Conservation (phyloP, 1,284 basidiomycete species). For the Ceratobasidium sp. region DNA sequence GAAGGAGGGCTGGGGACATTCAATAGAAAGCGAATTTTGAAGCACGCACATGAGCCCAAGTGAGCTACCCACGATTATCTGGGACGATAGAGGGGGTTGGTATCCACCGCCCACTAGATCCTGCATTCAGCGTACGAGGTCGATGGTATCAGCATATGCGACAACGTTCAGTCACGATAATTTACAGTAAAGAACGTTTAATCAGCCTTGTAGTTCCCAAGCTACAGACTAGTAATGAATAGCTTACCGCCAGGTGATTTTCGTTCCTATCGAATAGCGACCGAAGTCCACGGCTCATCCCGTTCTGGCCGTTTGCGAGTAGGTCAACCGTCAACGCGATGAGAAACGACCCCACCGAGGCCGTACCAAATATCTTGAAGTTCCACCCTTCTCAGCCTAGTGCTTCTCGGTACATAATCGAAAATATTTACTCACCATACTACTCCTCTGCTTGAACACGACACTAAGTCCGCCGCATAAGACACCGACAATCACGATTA, state of each 20-base stretch:
- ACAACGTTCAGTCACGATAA: background rate
- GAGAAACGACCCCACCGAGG: conserved; percentile 33
- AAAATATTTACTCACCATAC: conserved; percentile 19
- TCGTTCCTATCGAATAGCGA: conserved; percentile 42
- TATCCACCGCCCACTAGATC: conserved; percentile 41
- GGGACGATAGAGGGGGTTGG: conserved; percentile 37
- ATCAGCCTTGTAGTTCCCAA: background rate
- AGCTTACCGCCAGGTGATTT: conserved; percentile 40
- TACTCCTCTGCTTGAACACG: conserved; percentile 34
- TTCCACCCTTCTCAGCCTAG: background rate
- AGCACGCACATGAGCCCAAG: conserved; percentile 28
- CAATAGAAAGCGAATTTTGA: background rate
- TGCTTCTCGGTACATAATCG: background rate
- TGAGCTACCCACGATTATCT: conserved; percentile 29
- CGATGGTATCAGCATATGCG: background rate
- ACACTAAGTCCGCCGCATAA: conserved; percentile 33
- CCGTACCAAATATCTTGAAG: conserved; percentile 35
- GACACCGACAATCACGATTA: conserved; percentile 14
- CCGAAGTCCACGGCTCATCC: conserved; percentile 42
- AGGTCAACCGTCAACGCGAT: conserved; percentile 31
- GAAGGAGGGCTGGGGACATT: background rate
- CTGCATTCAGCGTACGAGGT: conserved; percentile 12
- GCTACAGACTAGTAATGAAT: background rate
- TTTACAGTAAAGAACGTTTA: background rate
- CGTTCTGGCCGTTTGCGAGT: conserved; percentile 35